A percentile compares a stretch with the other conserved stretches of the same genome.
These are phyloP conservation scores for Aspergillus floridensis DNA, from an alignment of 2,329 filamentous ascomycete genomes.

Conservation along the genomic window DNA sequence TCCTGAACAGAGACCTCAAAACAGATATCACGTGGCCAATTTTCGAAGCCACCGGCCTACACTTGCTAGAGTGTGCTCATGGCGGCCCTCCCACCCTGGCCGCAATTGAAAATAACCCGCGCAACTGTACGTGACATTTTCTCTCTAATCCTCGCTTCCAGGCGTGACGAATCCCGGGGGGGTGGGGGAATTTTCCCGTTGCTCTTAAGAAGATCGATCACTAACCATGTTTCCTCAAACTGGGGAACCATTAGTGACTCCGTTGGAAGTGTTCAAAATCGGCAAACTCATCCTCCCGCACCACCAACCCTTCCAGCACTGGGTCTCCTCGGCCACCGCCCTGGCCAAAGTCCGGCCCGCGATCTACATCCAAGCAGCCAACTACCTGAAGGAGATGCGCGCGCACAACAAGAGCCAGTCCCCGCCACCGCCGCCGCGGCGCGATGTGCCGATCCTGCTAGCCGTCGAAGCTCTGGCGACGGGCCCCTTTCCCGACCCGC, in stretches of 20 bases:
- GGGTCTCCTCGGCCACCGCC: conserved; percentile 22
- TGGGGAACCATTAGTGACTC: neutral
- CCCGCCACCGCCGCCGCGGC: neutral
- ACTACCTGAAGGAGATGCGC: conserved; percentile 3
- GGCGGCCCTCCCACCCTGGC: neutral
- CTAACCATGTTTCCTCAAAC: neutral
- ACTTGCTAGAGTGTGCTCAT: neutral
- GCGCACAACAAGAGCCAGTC: neutral
- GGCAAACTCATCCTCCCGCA: neutral
- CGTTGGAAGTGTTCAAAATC: neutral
- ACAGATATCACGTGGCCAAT: neutral
- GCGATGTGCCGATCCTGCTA: conserved; percentile 12
- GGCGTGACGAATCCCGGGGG: too few species aligned
- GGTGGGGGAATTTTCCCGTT: too few species aligned
- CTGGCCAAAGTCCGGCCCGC: conserved; percentile 22
- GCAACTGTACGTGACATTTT: neutral
- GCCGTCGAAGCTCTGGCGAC: conserved; percentile 24
- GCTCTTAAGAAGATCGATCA: neutral
- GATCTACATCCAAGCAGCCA: conserved; percentile 14
- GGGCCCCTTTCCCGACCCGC: conserved; percentile 22
- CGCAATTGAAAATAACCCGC: neutral
- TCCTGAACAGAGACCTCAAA: neutral
- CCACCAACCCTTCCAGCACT: conserved; percentile 15
- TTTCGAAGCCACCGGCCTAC: neutral
- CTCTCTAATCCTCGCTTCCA: too few species aligned